Evolutionary conservation across 805 yeast species (phyloP).

Genomic region (Metschnikowia cubensis): DNA sequence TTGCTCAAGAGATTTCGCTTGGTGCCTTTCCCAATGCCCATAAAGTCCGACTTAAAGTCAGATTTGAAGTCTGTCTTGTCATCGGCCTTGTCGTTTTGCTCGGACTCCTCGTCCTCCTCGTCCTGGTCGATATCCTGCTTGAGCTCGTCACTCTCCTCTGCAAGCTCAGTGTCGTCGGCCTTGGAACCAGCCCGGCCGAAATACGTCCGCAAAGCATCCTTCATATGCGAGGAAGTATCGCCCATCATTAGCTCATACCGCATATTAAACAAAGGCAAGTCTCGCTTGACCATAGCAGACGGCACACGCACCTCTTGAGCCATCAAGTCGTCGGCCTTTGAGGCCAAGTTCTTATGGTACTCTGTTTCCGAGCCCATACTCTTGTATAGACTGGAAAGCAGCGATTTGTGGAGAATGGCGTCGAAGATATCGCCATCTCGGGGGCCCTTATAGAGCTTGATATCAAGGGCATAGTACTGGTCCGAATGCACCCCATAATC

Average conservation of each 20-base stretch:
- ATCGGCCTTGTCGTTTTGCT: conserved; percentile 3
- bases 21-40: conserved; percentile 5
- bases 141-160: conserved; percentile 9
- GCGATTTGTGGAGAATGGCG: conserved; percentile 21
- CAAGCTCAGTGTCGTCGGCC: conserved; percentile 1
- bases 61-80: neutral
- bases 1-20: conserved; percentile 11
- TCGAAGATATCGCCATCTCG: conserved; percentile 43
- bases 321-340: conserved; percentile 1
- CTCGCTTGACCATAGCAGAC: neutral
- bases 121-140: conserved; percentile 22
- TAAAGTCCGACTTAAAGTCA: too few relatives aligned
- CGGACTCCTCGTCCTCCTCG: conserved; percentile 7
- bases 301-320: neutral
- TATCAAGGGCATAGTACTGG: conserved; percentile 61
- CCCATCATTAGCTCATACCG: conserved; percentile 5
- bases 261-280: conserved; percentile 1
- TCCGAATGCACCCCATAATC: conserved; percentile 72
- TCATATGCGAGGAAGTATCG: neutral
- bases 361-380: neutral
- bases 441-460: conserved; percentile 53
- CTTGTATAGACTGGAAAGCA: conserved; percentile 18
- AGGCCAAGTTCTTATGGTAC: conserved; percentile 7
- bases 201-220: conserved; percentile 7
- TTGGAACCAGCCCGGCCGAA: conserved; percentile 3